Base-by-base conservation (phyloP, 192 early-diverging fungal species). In the Coemansia sp. region DNA sequence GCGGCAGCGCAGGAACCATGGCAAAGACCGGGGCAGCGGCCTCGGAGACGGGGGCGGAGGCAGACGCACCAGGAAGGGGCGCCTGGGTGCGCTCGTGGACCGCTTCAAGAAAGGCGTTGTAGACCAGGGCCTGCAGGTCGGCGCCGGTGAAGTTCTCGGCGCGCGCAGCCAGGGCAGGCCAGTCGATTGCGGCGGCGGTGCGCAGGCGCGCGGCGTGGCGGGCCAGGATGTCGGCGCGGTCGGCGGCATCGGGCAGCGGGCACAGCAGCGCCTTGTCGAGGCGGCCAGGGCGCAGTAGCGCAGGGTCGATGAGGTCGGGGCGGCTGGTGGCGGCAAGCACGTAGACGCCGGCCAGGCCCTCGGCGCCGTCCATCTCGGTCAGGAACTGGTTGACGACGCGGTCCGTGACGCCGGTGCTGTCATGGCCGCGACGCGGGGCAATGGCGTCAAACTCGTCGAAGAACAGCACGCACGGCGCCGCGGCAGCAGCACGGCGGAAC, bases 371-470 rank as follows among this genome's bases (percentile, higher is more conserved):
- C 92, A 99, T 95, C 60, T 93, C 88, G 5, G 96, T 99, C 63
- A 99, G 56, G 79, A 99, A 87, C 70, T 99, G 96, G 70, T 99
- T 99, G 15, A 99, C 96, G 0, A 99, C 94, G 32, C 96, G 83
- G 65, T 99, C 96, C 0, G 96, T 99, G 5, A 99, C 96, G 46
- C 96, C 96, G 5, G 94, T 94, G 64, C 94, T 97, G 59, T 99
- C 96, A 35, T 93, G 90, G n/a, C 96, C 96, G 65, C 94, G 83
- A 27, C 92, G 80, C 27, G 96, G 96, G 0, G 96, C 96, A 74
- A 99, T 93, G 30, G 90, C 81, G 58, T 99, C 96, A 79, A 99
- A 95, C 73, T 99, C 96, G 61, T 99, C 96, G 77, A 99, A 99
- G 60, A 99, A 99, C 40, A 97, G 61, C 4, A 95, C 87, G 51